These are phyloP conservation scores for Harringtonia lauricola DNA, from an alignment of 2,329 filamentous ascomycete genomes.

Conservation along the genomic window DNA sequence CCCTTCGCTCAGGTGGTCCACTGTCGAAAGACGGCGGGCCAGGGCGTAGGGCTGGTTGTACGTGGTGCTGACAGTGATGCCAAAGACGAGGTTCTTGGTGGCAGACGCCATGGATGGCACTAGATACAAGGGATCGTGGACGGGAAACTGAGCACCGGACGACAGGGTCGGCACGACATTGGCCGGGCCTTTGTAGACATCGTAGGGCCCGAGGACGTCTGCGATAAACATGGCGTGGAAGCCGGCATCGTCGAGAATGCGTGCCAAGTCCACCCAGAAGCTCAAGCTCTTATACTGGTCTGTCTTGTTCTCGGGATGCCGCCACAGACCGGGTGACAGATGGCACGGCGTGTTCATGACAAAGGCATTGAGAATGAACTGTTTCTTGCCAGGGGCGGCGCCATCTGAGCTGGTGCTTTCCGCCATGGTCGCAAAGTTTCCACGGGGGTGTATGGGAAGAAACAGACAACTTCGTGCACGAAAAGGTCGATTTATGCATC, in stretches of 20 bases:
- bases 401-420: too few relatives aligned
- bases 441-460: too few relatives aligned
- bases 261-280: constrained; percentile 50
- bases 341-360: constrained; percentile 16
- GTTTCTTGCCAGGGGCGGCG: constrained; percentile 15
- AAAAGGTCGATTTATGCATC: too few relatives aligned
- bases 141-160: constrained; percentile 57
- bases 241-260: constrained; percentile 47
- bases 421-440: too few relatives aligned
- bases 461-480: too few relatives aligned
- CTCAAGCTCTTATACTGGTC: constrained; percentile 47
- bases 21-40: constrained; percentile 8
- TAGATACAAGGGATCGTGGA: constrained; percentile 55
- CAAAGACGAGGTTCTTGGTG: constrained; percentile 12
- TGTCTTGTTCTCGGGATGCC: constrained; percentile 53
- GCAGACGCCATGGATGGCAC: constrained; percentile 12
- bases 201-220: constrained; percentile 41
- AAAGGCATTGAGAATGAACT: constrained; percentile 31
- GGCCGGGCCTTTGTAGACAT: constrained; percentile 53
- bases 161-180: constrained; percentile 39
- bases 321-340: constrained; percentile 28
- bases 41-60: constrained; percentile 12
- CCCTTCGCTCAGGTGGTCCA: constrained; percentile 11
- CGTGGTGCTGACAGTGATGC: constrained; percentile 9
- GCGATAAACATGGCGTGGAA: constrained; percentile 49